Conservation (phyloP, 2,329 filamentous ascomycete genomes). For the Cladosporium sp. region DNA sequence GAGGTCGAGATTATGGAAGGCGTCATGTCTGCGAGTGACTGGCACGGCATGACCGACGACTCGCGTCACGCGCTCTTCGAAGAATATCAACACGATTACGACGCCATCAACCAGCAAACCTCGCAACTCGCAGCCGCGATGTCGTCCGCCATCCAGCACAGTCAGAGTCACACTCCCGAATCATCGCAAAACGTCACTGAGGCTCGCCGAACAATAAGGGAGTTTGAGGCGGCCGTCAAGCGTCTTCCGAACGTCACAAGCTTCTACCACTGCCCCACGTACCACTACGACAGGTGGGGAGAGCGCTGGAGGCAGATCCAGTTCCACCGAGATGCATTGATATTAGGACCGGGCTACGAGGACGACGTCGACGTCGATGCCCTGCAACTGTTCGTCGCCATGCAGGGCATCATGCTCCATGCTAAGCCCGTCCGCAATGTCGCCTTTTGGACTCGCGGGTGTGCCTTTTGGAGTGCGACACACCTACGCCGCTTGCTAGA, state of each 20-base stretch:
- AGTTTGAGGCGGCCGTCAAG: slow-evolving; percentile 5
- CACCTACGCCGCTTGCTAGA: slow-evolving; percentile 4
- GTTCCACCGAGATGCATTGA: slow-evolving; percentile 7
- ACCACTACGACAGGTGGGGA: slow-evolving; percentile 3
- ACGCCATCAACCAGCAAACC: not conserved
- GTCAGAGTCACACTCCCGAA: too few species aligned
- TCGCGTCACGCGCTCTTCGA: slow-evolving; percentile 4
- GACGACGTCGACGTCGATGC: slow-evolving; percentile 4
- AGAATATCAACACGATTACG: slow-evolving; percentile 5
- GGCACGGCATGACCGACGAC: slow-evolving; percentile 5
- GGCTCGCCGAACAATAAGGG: not conserved
- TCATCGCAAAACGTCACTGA: not conserved
- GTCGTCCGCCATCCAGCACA: not conserved
- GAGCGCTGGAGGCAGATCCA: slow-evolving; percentile 2
- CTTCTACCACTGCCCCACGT: slow-evolving; percentile 7
- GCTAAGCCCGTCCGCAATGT: not conserved
- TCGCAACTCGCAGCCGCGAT: slow-evolving; percentile 6
- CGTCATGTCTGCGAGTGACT: not conserved
- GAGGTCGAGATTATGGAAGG: slow-evolving; percentile 6
- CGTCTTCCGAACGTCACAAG: not conserved
- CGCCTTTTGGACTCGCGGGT: not conserved
- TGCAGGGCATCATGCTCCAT: slow-evolving; percentile 8
- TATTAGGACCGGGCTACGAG: not conserved
- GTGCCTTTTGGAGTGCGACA: slow-evolving; percentile 6
- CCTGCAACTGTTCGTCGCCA: slow-evolving; percentile 1